A percentile compares a stretch with the other conserved stretches of the same genome.
phyloP scores from a whole-genome alignment of 2,329 filamentous ascomycete species.

The Didymella sp. region DNA sequence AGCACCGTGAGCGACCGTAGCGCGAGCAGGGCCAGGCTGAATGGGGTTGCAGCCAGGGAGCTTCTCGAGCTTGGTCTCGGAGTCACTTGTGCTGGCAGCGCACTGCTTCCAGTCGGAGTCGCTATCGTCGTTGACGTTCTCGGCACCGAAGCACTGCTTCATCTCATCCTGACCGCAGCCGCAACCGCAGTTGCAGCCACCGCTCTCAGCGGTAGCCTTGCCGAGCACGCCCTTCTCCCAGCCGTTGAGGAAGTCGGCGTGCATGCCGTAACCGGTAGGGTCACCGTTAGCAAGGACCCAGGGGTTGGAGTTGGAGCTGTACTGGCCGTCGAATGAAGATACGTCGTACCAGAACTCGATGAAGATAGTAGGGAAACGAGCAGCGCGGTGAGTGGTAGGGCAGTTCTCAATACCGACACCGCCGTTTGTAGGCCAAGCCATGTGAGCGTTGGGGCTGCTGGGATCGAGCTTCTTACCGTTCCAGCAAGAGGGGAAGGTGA shows the following conservation, averaged over 20 bases:
- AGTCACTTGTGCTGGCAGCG: conserved; percentile 29
- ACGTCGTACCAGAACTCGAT: conserved; percentile 52
- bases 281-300: conserved; percentile 50
- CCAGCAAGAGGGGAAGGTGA: conserved; percentile 50
- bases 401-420: conserved; percentile 45
- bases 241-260: conserved; percentile 50
- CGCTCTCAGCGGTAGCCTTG: conserved; percentile 43
- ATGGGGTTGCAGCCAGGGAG: conserved; percentile 52
- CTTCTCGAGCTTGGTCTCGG: conserved; percentile 32
- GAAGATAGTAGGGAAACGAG: conserved; percentile 49
- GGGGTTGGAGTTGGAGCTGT: conserved; percentile 37
- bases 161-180: conserved; percentile 46
- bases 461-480: conserved; percentile 46
- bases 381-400: conserved; percentile 39
- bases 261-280: conserved; percentile 48
- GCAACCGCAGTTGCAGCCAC: conserved; percentile 49
- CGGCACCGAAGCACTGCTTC: conserved; percentile 47
- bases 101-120: conserved; percentile 41
- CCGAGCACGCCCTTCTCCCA: conserved; percentile 48
- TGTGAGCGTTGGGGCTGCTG: conserved; percentile 43
- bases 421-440: conserved; percentile 49
- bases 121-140: conserved; percentile 43
- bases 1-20: conserved; percentile 36
- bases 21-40: conserved; percentile 44
- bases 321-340: conserved; percentile 43